Conservation (phyloP, 495 filamentous ascomycete genomes). For the Trichoderma asperelloides region DNA sequence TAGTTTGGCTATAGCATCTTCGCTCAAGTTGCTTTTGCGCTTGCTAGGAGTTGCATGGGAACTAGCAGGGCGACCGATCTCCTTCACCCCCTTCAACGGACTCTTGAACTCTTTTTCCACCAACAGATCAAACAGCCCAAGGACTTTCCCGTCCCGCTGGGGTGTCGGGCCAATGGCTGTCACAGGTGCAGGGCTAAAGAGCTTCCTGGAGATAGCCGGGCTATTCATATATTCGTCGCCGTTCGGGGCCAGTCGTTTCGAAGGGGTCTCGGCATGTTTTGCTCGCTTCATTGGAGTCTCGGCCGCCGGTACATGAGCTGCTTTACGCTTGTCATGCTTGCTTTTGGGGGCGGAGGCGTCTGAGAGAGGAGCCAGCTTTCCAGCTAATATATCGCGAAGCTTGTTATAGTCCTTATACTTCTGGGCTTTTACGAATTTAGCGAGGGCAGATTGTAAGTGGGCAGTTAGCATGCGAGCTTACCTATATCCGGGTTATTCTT, state of each 20-base stretch:
- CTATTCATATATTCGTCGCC: slow-evolving; percentile 45
- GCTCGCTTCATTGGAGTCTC: slow-evolving; percentile 38
- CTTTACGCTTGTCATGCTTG: neutral
- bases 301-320: slow-evolving; percentile 18
- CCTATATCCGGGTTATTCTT: slow-evolving; percentile 76
- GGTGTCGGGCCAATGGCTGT: slow-evolving; percentile 74
- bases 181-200: slow-evolving; percentile 51
- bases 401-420: slow-evolving; percentile 91
- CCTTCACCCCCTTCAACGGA: slow-evolving; percentile 22
- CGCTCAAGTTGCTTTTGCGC: slow-evolving; percentile 18
- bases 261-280: slow-evolving; percentile 28
- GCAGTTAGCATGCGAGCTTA: slow-evolving; percentile 26
- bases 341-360: neutral
- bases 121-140: slow-evolving; percentile 88
- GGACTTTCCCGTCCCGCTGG: slow-evolving; percentile 74
- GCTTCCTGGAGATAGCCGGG: slow-evolving; percentile 45
- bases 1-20: slow-evolving; percentile 27
- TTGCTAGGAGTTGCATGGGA: slow-evolving; percentile 32
- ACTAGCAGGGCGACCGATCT: neutral
- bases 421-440: slow-evolving; percentile 41
- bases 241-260: slow-evolving; percentile 22
- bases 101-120: slow-evolving; percentile 47
- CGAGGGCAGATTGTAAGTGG: neutral
- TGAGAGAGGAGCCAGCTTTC: slow-evolving; percentile 34
- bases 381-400: slow-evolving; percentile 51